Evolutionary conservation across 2,329 filamentous ascomycete species (phyloP).

Genomic region (Tolypocladium pustulatum): DNA sequence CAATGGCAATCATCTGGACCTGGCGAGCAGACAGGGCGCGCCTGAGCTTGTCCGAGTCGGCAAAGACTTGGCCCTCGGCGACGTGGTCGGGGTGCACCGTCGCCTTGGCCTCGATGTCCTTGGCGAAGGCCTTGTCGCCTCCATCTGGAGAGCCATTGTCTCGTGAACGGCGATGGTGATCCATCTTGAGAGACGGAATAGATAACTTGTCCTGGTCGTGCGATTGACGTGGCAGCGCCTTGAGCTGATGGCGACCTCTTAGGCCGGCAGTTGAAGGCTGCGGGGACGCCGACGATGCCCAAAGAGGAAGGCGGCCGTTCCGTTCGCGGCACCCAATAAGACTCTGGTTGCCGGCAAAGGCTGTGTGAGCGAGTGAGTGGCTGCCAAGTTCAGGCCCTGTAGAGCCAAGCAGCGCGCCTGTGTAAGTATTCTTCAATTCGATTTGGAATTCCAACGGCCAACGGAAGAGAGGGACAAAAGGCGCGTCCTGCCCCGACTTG

Average conservation of each 20-base stretch:
- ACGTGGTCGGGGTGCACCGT: not conserved
- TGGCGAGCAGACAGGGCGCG: constrained; percentile 50
- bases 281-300: not conserved
- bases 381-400: not conserved
- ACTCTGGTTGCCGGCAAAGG: not conserved
- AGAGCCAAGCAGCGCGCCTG: not conserved
- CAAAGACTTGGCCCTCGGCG: constrained; percentile 5
- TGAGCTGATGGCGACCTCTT: not conserved
- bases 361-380: not conserved
- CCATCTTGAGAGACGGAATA: not conserved
- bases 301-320: not conserved
- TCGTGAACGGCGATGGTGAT: not conserved
- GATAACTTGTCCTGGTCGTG: no score
- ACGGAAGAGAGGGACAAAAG: not conserved
- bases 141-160: not conserved
- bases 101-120: not conserved
- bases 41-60: constrained; percentile 33
- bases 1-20: constrained; percentile 58
- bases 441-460: not conserved
- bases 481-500: not conserved
- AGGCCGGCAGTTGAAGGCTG: not conserved
- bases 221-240: no score
- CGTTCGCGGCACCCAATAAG: not conserved
- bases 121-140: not conserved
- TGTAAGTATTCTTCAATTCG: not conserved